Percentiles rank a stretch among this genome's conserved stretches.
phyloP scores from a whole-genome alignment of 495 filamentous ascomycete species.

The Penicillium robsamsonii region DNA sequence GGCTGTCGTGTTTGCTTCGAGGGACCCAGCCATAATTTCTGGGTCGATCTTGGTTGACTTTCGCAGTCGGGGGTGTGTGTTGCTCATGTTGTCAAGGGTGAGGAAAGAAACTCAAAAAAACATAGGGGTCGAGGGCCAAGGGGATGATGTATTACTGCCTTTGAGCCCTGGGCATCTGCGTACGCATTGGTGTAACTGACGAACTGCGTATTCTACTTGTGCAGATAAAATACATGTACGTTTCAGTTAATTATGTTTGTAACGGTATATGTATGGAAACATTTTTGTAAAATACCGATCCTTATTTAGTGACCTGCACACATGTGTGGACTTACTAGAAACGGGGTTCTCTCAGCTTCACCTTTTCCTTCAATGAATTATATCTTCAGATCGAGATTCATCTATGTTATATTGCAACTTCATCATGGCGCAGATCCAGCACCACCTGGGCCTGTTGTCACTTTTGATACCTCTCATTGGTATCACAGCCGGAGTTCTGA shows the following conservation, averaged over 20 bases:
- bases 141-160: slow-evolving; percentile 2
- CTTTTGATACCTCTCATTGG: slow-evolving; percentile 14
- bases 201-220: not conserved
- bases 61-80: slow-evolving; percentile 5
- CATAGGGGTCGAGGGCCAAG: not conserved
- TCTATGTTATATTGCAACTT: not conserved
- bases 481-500: slow-evolving; percentile 11
- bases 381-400: not conserved
- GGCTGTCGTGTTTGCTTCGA: not conserved
- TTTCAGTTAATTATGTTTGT: not conserved
- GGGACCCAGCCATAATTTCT: not conserved
- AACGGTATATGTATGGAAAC: not conserved
- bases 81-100: slow-evolving; percentile 1
- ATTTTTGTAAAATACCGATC: not conserved
- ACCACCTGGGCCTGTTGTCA: not conserved
- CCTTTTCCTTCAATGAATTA: not conserved
- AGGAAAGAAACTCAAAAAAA: not conserved
- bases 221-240: slow-evolving; percentile 6
- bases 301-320: not conserved
- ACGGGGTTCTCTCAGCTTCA: not conserved
- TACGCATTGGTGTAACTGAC: not conserved
- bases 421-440: not conserved
- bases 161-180: not conserved
- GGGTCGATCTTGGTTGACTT: slow-evolving; percentile 3
- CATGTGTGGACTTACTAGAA: not conserved